Conservation (phyloP, 306 rosid species). For the Cicer judaicum region DNA sequence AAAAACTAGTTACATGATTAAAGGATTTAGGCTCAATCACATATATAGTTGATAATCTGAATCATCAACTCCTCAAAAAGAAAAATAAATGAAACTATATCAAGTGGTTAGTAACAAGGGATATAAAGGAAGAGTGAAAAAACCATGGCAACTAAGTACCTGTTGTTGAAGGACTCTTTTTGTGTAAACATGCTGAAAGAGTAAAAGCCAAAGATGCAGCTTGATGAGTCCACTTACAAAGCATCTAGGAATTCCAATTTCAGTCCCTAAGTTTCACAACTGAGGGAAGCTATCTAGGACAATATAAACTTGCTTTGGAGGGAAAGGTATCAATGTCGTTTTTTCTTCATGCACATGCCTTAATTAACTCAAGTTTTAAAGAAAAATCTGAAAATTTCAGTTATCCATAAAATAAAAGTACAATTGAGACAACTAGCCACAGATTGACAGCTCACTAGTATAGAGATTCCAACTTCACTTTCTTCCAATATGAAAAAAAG, state of each 20-base stretch:
- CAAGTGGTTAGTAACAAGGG: constrained; percentile 6
- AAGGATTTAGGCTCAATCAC: constrained; percentile 13
- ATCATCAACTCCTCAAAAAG: constrained; percentile 35
- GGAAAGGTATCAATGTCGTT: constrained; percentile 62
- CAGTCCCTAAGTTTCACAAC: constrained; percentile 48
- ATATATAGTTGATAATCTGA: not conserved
- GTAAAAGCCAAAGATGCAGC: constrained; percentile 42
- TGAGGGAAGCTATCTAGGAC: constrained; percentile 45
- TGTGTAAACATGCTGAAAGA: constrained; percentile 21
- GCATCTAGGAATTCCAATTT: constrained; percentile 46
- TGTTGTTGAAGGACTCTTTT: constrained; percentile 33
- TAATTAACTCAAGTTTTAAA: constrained; percentile 45
- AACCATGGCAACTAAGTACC: constrained; percentile 46
- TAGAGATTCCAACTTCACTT: constrained; percentile 32
- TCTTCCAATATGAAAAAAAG: constrained; percentile 24
- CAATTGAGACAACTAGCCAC: constrained; percentile 40
- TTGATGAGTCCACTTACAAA: constrained; percentile 41
- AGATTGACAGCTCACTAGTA: constrained; percentile 31
- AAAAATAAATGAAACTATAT: constrained; percentile 38
- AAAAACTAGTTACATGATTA: not conserved
- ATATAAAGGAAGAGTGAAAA: constrained; percentile 13
- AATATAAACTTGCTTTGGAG: constrained; percentile 55
- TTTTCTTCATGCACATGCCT: constrained; percentile 40
- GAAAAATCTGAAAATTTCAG: constrained; percentile 47
- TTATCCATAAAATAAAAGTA: constrained; percentile 43